phyloP scores from a whole-genome alignment of 83 land plant species.

The Thuja plicata region DNA sequence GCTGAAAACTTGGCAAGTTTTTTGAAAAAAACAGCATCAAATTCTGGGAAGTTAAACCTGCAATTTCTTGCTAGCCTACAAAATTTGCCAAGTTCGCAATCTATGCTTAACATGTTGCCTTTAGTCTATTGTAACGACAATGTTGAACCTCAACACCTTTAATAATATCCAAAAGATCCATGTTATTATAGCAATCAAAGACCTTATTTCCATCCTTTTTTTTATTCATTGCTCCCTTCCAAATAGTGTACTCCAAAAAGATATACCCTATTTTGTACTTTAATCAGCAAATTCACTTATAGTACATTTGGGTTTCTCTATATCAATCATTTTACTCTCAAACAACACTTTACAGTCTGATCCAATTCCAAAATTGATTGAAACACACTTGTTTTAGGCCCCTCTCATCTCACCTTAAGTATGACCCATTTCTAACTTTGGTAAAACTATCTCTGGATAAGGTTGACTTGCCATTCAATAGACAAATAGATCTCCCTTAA shows the following conservation, averaged over 20 bases:
- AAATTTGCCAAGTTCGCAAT: too few relatives aligned
- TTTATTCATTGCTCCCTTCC: neutral
- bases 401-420: neutral
- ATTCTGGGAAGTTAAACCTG: too few relatives aligned
- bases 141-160: neutral
- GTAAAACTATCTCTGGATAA: neutral
- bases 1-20: too few relatives aligned
- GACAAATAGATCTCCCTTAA: neutral
- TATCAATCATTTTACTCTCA: neutral
- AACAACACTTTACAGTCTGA: neutral
- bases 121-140: neutral
- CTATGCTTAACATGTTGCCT: neutral
- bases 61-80: too few relatives aligned
- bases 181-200: neutral
- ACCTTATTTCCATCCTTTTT: neutral
- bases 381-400: neutral
- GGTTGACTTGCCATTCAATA: neutral
- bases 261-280: neutral
- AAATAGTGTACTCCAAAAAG: neutral
- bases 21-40: too few relatives aligned
- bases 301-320: neutral
- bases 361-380: neutral
- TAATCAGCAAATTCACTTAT: too few relatives aligned
- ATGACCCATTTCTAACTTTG: too few relatives aligned
- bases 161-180: neutral